Evolutionary conservation across 164 flowering plant species (phyloP), one percentile per base, ranked within the genome.

Genomic region (Tetrastigma voinierianum): DNA sequence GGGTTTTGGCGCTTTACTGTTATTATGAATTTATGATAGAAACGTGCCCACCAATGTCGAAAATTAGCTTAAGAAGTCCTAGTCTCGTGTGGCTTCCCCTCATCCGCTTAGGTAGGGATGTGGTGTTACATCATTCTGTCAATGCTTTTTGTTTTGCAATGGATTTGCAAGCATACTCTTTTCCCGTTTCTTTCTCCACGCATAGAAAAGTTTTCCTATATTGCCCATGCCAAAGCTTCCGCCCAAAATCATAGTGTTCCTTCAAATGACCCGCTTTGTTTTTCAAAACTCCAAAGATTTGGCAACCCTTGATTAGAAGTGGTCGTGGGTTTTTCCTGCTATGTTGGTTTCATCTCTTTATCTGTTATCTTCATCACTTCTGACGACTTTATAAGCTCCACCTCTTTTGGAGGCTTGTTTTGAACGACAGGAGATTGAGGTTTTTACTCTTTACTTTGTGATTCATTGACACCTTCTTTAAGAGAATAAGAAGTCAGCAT

Each of bases 191-290:
- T 65, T 79, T 90, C 74, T 90, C 98, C 44, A 75, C 62, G 51
- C 91, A 86, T 0, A 81, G 85, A 67, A 78, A 89, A 23, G 96
- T 92, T 0, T 84, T 87, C 23, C 98, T 96, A 63, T 78, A 92
- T 62, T 92, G 98, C 44, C 98, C 98, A 53, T 86, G 84, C 45
- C 98, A 96, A 2, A 92, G 88, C 72, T 92, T 87, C 59, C 76
- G 45, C 16, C 98, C 96, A 77, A 92, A 67, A 64, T 71, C 79
- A 18, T 79, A 92, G 61, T 67, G n/a, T n/a, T 92, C 97, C 77
- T 86, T 92, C 67, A 92, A 62, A 67, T 82, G 75, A 13, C 81
- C 90, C 0, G 97, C 83, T 69, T 83, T 90, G 44, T 81, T 80
- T 65, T 58, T 75, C 48, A 92, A 72, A 4, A 92, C n/a, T n/a